Conservation (phyloP, 495 filamentous ascomycete species). For the Hapsidospora chrysogenum region DNA sequence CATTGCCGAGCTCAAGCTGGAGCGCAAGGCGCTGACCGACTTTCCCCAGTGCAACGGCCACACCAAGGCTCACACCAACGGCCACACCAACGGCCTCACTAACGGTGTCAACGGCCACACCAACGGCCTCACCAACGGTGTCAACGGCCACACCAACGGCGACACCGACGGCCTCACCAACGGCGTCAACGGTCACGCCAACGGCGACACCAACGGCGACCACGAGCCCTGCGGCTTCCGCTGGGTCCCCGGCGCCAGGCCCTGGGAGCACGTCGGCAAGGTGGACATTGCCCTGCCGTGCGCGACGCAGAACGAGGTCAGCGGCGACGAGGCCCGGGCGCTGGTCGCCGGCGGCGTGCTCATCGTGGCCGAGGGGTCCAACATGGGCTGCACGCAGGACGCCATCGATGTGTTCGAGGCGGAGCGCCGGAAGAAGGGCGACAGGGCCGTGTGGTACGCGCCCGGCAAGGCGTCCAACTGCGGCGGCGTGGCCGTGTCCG, state of each 20-base stretch:
- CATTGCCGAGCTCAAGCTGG: conserved; percentile 75
- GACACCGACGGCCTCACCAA: too few relatives aligned
- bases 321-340: conserved; percentile 68
- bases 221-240: conserved; percentile 56
- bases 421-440: conserved; percentile 49
- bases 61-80: too few relatives aligned
- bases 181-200: too few relatives aligned
- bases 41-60: too few relatives aligned
- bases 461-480: conserved; percentile 92
- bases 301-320: conserved; percentile 96
- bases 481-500: conserved; percentile 92
- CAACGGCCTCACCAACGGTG: too few relatives aligned
- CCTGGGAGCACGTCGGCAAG: conserved; percentile 76
- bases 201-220: too few relatives aligned
- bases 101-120: too few relatives aligned
- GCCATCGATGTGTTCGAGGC: conserved; percentile 92
- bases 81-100: too few relatives aligned
- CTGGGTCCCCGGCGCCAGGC: conserved; percentile 77
- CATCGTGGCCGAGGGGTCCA: conserved; percentile 92
- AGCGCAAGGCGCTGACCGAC: conserved; percentile 62
- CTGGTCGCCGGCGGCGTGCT: conserved; percentile 60
- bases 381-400: conserved; percentile 96
- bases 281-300: conserved; percentile 85
- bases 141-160: conserved; percentile 13
- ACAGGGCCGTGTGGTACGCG: conserved; percentile 77